Evolutionary conservation across 768 basidiomycete genomes (phyloP).

Genomic region (Gloeostereum incarnatum): DNA sequence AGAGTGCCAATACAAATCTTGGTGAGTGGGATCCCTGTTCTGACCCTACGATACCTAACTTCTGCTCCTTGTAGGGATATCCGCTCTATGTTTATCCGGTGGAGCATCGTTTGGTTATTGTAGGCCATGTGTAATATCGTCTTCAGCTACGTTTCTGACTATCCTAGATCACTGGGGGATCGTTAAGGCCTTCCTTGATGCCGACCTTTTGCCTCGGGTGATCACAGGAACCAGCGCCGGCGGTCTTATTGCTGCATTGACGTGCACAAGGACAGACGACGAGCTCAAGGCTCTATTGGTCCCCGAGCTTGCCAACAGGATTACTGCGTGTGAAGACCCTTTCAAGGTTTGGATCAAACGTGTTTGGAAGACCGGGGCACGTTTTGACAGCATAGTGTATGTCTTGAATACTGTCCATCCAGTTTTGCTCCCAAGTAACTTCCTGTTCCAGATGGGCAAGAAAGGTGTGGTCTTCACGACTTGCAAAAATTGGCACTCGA

Average conservation of each 20-base stretch:
- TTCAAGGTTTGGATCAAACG: constrained; percentile 60
- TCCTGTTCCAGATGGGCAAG: constrained; percentile 61
- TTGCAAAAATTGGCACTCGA: not conserved
- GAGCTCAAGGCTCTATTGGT: constrained; percentile 73
- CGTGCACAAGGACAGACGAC: constrained; percentile 82
- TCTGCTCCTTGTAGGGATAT: constrained; percentile 33
- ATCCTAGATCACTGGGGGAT: constrained; percentile 87
- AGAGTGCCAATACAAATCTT: constrained; percentile 79
- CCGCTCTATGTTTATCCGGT: constrained; percentile 92
- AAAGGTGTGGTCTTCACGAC: constrained; percentile 44
- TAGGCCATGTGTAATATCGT: constrained; percentile 31
- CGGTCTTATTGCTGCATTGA: constrained; percentile 66
- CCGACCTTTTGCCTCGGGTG: constrained; percentile 79
- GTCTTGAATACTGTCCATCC: constrained; percentile 9
- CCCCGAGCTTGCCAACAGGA: constrained; percentile 75
- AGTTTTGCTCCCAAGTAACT: constrained; percentile 1
- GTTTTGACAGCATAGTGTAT: constrained; percentile 75
- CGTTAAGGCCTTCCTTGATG: constrained; percentile 85
- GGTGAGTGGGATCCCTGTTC: constrained; percentile 28
- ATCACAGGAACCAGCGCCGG: constrained; percentile 95
- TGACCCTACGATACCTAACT: not conserved
- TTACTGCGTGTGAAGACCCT: constrained; percentile 78
- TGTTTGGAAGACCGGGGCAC: constrained; percentile 82
- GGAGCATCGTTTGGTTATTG: constrained; percentile 95
- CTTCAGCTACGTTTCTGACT: not conserved